Base-by-base conservation (phyloP, 805 yeast genomes). In the Monosporozyma solicola region DNA sequence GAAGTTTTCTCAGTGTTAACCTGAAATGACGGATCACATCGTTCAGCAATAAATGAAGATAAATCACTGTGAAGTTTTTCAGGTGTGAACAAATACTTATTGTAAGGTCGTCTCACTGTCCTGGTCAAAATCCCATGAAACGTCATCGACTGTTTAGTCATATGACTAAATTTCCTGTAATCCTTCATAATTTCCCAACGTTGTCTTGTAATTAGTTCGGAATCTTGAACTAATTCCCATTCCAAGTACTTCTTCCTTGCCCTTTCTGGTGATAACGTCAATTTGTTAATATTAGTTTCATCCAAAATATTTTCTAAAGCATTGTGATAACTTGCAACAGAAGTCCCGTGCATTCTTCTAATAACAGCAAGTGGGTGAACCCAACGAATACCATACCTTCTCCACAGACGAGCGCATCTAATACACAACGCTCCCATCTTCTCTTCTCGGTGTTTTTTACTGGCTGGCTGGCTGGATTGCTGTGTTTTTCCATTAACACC, bases 331-430 rank as follows among this genome's bases (percentile, higher is more conserved):
- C 52, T 57, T 16, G 54, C 31, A 16, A 47, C 49, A 52, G 59
- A 59, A 22, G 59, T 58, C 1, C 69, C 70, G 51, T 59, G 51
- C 16, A 68, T 35, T 54, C 78, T 80, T 63, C 75, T 79, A 45
- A 81, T 68, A 0, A 87, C 82, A 51, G 83, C 89, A 25, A 69
- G 59, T 0, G 96, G 96, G 35, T 80, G 82, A 58, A 84, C 88
- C 98, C 98, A 94, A 9, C 74, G 75, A 0, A 87, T 83, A 0
- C 90, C 97, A 67, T 92, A 92, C 41, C 95, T 72, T 66, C 96
- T 77, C 98, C 98, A 92, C 31, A 94, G 64, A 54, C 86, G 76
- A 0, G 97, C 96, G 72, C 99, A 92, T 51, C 98, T 74, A 31
- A 77, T 70, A 66, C 99, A 92, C 13, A 92, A 71, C 0, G 90